These are phyloP conservation scores for Drechslera avenae DNA, from an alignment of 2,329 filamentous ascomycete species.

Conservation along the genomic window DNA sequence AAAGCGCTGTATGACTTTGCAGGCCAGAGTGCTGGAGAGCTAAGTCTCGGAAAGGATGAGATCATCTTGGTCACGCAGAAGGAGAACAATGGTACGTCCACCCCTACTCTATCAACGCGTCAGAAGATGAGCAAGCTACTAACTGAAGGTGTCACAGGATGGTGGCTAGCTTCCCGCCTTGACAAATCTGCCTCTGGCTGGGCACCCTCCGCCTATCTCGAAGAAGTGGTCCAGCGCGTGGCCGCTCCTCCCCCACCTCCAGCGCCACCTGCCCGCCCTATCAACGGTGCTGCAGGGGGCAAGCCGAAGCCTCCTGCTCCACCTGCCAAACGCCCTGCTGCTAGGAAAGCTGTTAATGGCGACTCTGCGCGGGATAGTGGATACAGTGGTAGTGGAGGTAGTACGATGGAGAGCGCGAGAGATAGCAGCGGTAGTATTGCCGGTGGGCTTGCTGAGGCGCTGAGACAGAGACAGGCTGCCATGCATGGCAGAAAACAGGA, in stretches of 20 bases:
- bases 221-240: constrained; percentile 68
- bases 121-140: constrained; percentile 17
- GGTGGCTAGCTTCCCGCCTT: constrained; percentile 88
- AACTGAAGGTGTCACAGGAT: constrained; percentile 63
- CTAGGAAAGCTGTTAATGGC: constrained; percentile 68
- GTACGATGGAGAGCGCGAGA: constrained; percentile 45
- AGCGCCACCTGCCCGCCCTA: constrained; percentile 61
- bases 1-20: constrained; percentile 93
- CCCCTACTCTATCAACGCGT: neutral
- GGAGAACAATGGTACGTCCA: constrained; percentile 82
- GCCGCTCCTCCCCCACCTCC: constrained; percentile 61
- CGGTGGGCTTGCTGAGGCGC: constrained; percentile 57
- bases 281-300: constrained; percentile 52
- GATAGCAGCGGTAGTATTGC: constrained; percentile 53
- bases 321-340: constrained; percentile 77
- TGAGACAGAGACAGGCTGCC: constrained; percentile 56
- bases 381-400: constrained; percentile 51
- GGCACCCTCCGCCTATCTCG: constrained; percentile 92
- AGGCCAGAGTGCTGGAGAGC: constrained; percentile 82
- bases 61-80: constrained; percentile 90
- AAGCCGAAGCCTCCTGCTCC: constrained; percentile 78
- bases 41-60: constrained; percentile 79
- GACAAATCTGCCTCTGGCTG: constrained; percentile 78
- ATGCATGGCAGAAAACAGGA: constrained; percentile 52
- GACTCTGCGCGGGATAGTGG: constrained; percentile 69